These are phyloP conservation scores for Priceomyces melissophilus DNA, from an alignment of 805 yeast genomes.

Conservation along the genomic window DNA sequence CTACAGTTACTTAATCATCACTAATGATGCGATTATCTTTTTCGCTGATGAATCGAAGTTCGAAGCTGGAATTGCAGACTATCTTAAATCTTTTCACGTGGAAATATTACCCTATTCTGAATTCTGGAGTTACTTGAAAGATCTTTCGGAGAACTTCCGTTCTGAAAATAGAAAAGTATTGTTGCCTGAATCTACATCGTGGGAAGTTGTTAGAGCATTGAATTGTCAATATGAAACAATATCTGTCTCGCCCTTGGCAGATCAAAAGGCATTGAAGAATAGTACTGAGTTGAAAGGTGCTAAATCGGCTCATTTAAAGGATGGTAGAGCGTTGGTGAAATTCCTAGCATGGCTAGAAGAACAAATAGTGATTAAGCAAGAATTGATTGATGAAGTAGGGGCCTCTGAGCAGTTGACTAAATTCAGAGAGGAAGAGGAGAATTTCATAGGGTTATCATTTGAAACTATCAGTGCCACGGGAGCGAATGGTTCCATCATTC, in stretches of 20 bases:
- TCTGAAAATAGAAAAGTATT: slow-evolving; percentile 27
- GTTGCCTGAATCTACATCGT: slow-evolving; percentile 31
- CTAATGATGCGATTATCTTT: slow-evolving; percentile 29
- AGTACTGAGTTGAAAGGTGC: slow-evolving; percentile 49
- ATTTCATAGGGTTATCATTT: slow-evolving; percentile 64
- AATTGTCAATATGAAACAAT: slow-evolving; percentile 27
- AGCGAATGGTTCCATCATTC: slow-evolving; percentile 73
- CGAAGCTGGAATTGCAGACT: slow-evolving; percentile 22
- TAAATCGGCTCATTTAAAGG: slow-evolving; percentile 51
- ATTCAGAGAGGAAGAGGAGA: slow-evolving; percentile 38
- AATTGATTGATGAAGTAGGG: slow-evolving; percentile 52
- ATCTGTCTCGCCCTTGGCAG: slow-evolving; percentile 41
- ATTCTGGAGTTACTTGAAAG: slow-evolving; percentile 43
- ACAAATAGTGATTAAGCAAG: slow-evolving; percentile 40
- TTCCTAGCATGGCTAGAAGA: slow-evolving; percentile 60
- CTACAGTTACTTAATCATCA: slow-evolving; percentile 39
- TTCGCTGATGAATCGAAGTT: slow-evolving; percentile 44
- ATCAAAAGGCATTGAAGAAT: slow-evolving; percentile 52
- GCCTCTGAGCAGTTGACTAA: slow-evolving; percentile 50
- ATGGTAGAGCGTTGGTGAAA: slow-evolving; percentile 52
- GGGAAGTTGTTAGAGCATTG: slow-evolving; percentile 38
- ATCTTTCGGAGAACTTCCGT: slow-evolving; percentile 34
- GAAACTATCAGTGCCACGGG: slow-evolving; percentile 75
- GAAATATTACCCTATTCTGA: slow-evolving; percentile 39
- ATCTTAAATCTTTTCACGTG: slow-evolving; percentile 23